Evolutionary conservation across 768 basidiomycete genomes (phyloP).

Genomic region (Rubroboletus pulcherrimus): DNA sequence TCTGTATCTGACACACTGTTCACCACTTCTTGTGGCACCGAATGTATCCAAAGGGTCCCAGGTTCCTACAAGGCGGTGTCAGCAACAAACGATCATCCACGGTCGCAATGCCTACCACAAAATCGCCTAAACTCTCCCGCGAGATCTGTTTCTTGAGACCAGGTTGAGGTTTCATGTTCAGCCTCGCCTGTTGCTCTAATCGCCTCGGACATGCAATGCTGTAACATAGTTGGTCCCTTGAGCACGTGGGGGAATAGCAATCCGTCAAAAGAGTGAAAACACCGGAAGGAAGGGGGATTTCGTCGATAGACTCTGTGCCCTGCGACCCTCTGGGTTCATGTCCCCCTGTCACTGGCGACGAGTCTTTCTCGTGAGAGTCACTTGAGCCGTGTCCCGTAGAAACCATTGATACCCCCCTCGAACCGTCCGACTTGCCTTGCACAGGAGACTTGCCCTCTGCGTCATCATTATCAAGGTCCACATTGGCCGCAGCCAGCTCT

Average conservation of each 20-base stretch:
- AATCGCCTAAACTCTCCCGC: conserved; percentile 75
- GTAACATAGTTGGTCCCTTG: conserved; percentile 91
- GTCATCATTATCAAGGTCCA: conserved; percentile 36
- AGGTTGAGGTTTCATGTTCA: conserved; percentile 93
- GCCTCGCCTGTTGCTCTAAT: conserved; percentile 87
- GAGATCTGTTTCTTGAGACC: conserved; percentile 84
- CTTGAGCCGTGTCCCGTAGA: conserved; percentile 32
- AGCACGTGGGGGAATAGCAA: conserved; percentile 98
- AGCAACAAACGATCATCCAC: not conserved
- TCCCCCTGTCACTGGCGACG: conserved; percentile 25
- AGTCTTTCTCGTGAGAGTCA: conserved; percentile 35
- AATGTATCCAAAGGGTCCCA: conserved; percentile 93
- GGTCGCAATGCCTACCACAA: conserved; percentile 48
- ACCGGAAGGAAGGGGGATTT: conserved; percentile 77
- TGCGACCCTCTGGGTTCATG: conserved; percentile 29
- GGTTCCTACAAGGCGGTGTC: conserved; percentile 49
- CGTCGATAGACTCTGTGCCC: conserved; percentile 49
- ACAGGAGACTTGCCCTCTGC: conserved; percentile 29
- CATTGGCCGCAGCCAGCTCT: conserved; percentile 43
- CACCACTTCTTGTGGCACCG: conserved; percentile 90
- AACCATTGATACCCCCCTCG: conserved; percentile 22
- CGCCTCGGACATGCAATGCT: conserved; percentile 94
- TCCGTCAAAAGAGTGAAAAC: conserved; percentile 96
- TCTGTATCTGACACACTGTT: conserved; percentile 90
- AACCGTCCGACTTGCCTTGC: conserved; percentile 17